These are phyloP conservation scores for Exophiala viscosa DNA, from an alignment of 2,329 filamentous ascomycete species.

Conservation along the genomic window DNA sequence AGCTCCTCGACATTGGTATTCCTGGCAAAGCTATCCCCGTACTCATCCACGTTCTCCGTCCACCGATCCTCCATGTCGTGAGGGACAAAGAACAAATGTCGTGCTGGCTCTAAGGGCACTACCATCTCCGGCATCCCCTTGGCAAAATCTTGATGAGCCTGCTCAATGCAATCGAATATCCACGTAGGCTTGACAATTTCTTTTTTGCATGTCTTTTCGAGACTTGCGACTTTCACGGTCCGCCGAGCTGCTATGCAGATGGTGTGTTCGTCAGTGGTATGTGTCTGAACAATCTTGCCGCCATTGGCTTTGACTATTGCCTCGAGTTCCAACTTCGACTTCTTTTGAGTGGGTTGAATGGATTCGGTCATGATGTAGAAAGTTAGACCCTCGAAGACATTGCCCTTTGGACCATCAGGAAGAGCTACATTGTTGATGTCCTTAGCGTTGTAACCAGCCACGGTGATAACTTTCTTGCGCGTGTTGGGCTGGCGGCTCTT, in stretches of 20 bases:
- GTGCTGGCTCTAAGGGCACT: constrained; percentile 61
- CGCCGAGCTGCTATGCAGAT: constrained; percentile 33
- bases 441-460: constrained; percentile 62
- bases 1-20: constrained; percentile 66
- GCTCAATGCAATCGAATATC: constrained; percentile 75
- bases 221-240: constrained; percentile 75
- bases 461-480: constrained; percentile 64
- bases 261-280: constrained; percentile 59
- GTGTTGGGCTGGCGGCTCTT: constrained; percentile 60
- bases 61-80: constrained; percentile 47
- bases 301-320: constrained; percentile 77
- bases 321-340: constrained; percentile 74
- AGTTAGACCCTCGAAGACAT: constrained; percentile 69
- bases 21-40: constrained; percentile 77
- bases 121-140: constrained; percentile 51
- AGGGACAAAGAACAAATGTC: constrained; percentile 69
- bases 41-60: constrained; percentile 65
- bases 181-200: constrained; percentile 77
- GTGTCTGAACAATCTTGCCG: constrained; percentile 71
- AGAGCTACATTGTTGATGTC: constrained; percentile 27
- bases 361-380: constrained; percentile 82
- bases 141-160: constrained; percentile 52
- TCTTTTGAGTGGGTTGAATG: constrained; percentile 60
- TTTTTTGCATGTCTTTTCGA: constrained; percentile 67
- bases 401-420: constrained; percentile 37